Base-by-base conservation (phyloP, 2,329 filamentous ascomycete species). In the Raffaelea ambrosiae region DNA sequence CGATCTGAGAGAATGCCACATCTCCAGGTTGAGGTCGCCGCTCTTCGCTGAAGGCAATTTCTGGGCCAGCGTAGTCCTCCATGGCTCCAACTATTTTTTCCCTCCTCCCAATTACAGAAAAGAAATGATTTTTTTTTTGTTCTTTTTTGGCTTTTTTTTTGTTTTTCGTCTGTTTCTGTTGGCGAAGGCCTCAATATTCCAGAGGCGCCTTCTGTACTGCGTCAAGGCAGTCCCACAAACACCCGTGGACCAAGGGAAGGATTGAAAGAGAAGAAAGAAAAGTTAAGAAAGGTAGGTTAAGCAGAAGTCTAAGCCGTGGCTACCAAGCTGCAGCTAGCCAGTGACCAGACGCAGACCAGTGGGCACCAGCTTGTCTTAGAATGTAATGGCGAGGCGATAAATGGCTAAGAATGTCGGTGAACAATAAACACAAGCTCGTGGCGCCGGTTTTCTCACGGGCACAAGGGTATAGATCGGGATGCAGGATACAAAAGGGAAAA, bases 1-100 rank as follows among this genome's bases (percentile, higher is more conserved):
- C 66, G 60, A 66, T 72, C 57, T 70, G 60, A 52, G 68, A 65
- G 51, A 61, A 66, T 54, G 70, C 63, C 48, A 71, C 61, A 53
- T 65, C 55, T 50, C 58, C 56, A 54, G 58, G 66, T 56, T 66
- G 61, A 59, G 67, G 61, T 49, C 66, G 56, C 64, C 69, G 62
- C 46, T 60, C 59, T 40, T 66, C 63, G 63, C 66, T 66, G 58
- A 60, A 63, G 47, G 67, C 62, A 52, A 67, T 58, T 46, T 57
- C 59, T 51, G 18, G 14, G 35, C 35, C 35, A 5, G 14, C 16
- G 13, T 38, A 19, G 7, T 58, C 47, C 26, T 21, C 46, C 7
- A 60, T 56, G 57, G 56, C 55, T 58, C 59, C 54, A 47, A 51
- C 51, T 51, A 57, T 56, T 59, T 60, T 57, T 56, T 59, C 58